Percentiles rank a stretch among this genome's conserved stretches.
These are phyloP conservation scores for Fusarium nematophilum DNA, from an alignment of 2,329 filamentous ascomycete species.

Conservation along the genomic window DNA sequence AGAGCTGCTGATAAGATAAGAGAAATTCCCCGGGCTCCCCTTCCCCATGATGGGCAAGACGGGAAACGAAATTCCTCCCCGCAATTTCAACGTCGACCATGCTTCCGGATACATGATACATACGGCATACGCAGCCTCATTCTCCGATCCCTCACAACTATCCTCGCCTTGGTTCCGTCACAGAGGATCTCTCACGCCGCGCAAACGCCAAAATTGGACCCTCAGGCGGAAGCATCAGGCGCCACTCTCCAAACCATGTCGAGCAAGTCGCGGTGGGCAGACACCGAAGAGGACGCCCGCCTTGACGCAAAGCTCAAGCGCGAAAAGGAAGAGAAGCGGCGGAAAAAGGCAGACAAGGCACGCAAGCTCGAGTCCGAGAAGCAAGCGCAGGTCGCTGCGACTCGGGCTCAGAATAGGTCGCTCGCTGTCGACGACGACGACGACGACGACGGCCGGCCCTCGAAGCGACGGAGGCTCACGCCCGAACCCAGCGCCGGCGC, in stretches of 20 bases:
- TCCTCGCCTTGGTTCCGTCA: too few species aligned
- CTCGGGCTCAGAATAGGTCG: slow-evolving; percentile 6
- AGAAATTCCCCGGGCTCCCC: slow-evolving; percentile 9
- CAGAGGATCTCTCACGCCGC: background rate
- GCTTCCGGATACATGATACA: background rate
- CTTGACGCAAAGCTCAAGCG: slow-evolving; percentile 77
- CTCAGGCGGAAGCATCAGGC: background rate
- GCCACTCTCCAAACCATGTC: slow-evolving; percentile 60
- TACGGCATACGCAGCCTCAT: background rate
- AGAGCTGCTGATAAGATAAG: slow-evolving; percentile 42
- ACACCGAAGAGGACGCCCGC: slow-evolving; percentile 83
- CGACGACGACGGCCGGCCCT: slow-evolving; percentile 56
- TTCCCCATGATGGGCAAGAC: background rate
- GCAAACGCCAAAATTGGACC: too few species aligned
- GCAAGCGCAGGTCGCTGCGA: slow-evolving; percentile 50
- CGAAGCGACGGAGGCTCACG: slow-evolving; percentile 71
- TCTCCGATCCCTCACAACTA: background rate
- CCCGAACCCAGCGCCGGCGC: slow-evolving; percentile 52
- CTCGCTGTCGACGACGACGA: slow-evolving; percentile 30
- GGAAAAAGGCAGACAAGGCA: slow-evolving; percentile 84
- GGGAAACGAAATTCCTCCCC: slow-evolving; percentile 1
- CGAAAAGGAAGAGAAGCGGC: slow-evolving; percentile 91
- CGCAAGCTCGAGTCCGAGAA: slow-evolving; percentile 68
- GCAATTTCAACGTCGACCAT: slow-evolving; percentile 2
- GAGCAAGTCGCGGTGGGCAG: slow-evolving; percentile 85